Evolutionary conservation across 139 green algal species (phyloP), one percentile per base, ranked within the genome.

Genomic region (Coelastrella sp.): DNA sequence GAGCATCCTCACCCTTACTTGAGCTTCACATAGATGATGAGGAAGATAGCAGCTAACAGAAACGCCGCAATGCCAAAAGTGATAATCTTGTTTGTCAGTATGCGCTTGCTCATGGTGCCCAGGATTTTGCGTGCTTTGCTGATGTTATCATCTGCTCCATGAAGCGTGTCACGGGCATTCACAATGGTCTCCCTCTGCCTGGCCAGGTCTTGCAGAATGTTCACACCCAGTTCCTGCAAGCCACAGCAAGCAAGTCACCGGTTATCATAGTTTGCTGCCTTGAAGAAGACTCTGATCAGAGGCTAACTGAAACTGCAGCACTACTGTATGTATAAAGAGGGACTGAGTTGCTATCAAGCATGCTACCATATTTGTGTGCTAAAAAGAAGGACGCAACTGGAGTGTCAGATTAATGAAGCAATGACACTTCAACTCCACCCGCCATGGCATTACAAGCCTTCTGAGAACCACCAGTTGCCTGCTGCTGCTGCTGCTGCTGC

Each of bases 181-280:
- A 95, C 59, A 89, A 99, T 99, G 7, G 97, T 99, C 93, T 99
- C 94, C 7, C 98, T 94, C 89, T 99, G 98, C 25, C 95, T 87
- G 65, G 98, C 95, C 60, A 99, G 93, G 94, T 99, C 96, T 72
- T 95, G 88, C 73, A 99, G 91, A 76, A 99, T 99, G 89, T 78
- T 95, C 6, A 97, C 96, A 15, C 98, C 98, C 24, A 99, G 93
- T 89, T 99, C 98, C 97, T 99, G 96, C 74, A 73, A 79, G 63
- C 25, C 7, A 24, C 24, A 82, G 75, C 75, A 82, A 6, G 58
- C n/a, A 78, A 73, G 65, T 73, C 15, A 73, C 15, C 65, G 7
- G 7, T 17, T n/a, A 7, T 73, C 65, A 73, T 17, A 4, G 7
- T 19, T 73, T 49, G 35, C 35, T 49, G 35, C 35, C 35, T 3